Evolutionary conservation across 805 yeast genomes (phyloP).

Genomic region (Yarrowia alimentaria): DNA sequence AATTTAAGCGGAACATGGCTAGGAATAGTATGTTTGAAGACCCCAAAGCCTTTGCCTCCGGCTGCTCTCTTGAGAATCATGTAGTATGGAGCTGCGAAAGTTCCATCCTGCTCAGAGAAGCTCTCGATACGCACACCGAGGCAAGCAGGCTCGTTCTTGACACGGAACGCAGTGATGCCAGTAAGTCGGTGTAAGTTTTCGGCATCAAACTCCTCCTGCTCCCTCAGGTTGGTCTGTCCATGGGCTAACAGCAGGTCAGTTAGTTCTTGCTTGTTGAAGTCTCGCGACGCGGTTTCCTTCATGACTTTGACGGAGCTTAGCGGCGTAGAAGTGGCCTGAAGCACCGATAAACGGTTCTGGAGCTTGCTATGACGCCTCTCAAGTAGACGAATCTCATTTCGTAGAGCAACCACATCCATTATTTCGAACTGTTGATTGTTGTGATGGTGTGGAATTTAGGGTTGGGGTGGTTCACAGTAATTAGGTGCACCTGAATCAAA

Average conservation of each 20-base stretch:
- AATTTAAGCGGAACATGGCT: neutral
- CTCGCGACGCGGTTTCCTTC: neutral
- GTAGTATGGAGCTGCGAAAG: constrained; percentile 13
- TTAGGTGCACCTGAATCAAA: too few relatives aligned
- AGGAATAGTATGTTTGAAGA: constrained; percentile 19
- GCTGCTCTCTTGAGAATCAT: neutral
- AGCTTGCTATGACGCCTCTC: too few relatives aligned
- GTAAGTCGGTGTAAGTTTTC: constrained; percentile 16
- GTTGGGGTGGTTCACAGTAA: too few relatives aligned
- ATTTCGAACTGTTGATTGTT: too few relatives aligned
- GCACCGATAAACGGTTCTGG: neutral
- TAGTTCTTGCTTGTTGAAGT: neutral
- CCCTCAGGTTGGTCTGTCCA: neutral
- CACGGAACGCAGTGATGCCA: constrained; percentile 18
- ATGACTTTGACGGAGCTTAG: neutral
- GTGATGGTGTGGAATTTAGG: too few relatives aligned
- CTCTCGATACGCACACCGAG: constrained; percentile 16
- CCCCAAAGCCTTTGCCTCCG: neutral
- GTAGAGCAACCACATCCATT: too few relatives aligned
- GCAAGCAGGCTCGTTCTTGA: neutral
- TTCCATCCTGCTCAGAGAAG: neutral
- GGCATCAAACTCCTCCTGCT: constrained; percentile 6
- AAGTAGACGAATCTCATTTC: too few relatives aligned
- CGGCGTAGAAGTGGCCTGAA: neutral
- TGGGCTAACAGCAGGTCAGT: neutral